Base-by-base conservation (phyloP, 257 asterid genomes). In the Solanum neorickii region DNA sequence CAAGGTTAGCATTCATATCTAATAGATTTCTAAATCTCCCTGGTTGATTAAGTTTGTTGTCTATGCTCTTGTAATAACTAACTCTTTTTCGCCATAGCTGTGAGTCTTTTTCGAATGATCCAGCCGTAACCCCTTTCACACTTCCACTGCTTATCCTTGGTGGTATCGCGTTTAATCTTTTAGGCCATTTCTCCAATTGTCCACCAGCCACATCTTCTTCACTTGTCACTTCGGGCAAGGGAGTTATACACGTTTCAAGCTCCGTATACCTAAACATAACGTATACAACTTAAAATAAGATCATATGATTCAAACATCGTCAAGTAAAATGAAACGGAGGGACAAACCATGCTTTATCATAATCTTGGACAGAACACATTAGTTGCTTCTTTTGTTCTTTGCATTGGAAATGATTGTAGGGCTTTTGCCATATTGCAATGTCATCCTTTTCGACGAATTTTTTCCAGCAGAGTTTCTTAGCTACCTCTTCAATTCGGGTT, bases 401-500 rank as follows among this genome's bases (percentile, higher is more conserved):
- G 90, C 98, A 94, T 12, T 87, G 68, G n/a, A 86, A 29, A 89
- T 95, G 98, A 90, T 95, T 94, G 23, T 18, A 2, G 2, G 99
- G 99, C 37, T 96, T 96, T 85, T 94, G 98, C 98, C 98, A 96
- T 14, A 96, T 93, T 3, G 99, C 92, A 27, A 95, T 94, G 59
- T 95, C 98, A 41, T 93, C 97, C 88, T 92, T 93, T 88, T 95
- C 99, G 5, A 95, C 90, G 39, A 95, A 39, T 84, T 95, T 94
- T 42, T 96, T 93, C 98, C 98, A 96, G 87, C 99, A 96, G 23
- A 96, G 93, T 84, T 94, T 92, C 74, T 82, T 92, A 12, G 99
- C 91, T 0, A 93, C 92, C 21, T 92, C 89, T 91, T 96, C 98
- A n/a, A 95, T 95, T 12, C 89, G 91, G 86, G 89, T 92, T 89